Percentiles rank a stretch among this genome's conserved stretches.
These are phyloP conservation scores for Trichosporon sp. DNA, from an alignment of 1,284 basidiomycete genomes.

Conservation along the genomic window DNA sequence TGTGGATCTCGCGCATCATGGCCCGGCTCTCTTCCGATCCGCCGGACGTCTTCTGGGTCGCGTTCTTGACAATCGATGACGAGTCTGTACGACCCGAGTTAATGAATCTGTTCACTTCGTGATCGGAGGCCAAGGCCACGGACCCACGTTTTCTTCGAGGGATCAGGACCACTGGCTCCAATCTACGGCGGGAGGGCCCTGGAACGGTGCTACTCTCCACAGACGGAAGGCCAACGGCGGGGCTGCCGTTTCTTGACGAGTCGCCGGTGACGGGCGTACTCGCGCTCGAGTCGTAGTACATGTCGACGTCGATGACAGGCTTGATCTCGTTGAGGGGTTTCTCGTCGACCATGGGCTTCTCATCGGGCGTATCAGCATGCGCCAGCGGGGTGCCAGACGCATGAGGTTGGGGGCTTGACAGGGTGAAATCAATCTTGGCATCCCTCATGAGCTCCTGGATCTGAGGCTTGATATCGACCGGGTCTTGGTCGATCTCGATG, in stretches of 20 bases:
- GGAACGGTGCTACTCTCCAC: neutral
- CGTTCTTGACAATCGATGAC: slow-evolving; percentile 1
- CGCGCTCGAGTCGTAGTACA: neutral
- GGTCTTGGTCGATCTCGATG: neutral
- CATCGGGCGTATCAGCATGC: neutral
- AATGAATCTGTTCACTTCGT: neutral
- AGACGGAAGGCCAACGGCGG: neutral
- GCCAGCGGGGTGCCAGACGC: neutral
- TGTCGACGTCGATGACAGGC: neutral
- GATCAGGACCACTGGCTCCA: neutral
- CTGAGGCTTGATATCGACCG: neutral
- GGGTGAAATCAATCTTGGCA: neutral
- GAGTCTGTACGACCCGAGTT: neutral
- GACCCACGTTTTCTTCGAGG: neutral
- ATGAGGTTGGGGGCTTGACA: neutral
- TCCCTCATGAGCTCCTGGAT: neutral
- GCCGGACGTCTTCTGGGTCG: neutral
- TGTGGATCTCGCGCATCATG: slow-evolving; percentile 1
- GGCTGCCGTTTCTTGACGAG: neutral
- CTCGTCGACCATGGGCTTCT: neutral
- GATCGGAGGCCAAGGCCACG: neutral
- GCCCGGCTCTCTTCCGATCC: neutral
- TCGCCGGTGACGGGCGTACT: neutral
- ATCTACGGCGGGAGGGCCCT: neutral
- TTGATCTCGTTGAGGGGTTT: neutral